phyloP scores from a whole-genome alignment of 1,284 basidiomycete species.

The Tilletia indica region DNA sequence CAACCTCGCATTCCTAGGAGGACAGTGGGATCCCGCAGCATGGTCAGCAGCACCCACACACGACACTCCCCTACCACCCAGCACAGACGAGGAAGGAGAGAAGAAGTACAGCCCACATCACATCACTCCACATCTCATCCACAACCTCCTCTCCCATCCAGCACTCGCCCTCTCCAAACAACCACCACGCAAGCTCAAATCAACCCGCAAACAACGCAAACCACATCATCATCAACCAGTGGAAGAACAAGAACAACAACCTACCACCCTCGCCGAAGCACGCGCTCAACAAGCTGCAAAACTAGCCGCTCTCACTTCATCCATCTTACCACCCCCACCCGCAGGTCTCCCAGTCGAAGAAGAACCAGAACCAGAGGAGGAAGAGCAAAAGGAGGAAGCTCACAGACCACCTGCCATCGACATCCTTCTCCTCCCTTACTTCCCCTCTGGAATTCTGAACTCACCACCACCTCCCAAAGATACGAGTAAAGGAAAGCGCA shows the following conservation, averaged over 20 bases:
- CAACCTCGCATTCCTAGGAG: conserved; percentile 40
- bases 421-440: conserved; percentile 44
- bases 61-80: conserved; percentile 3
- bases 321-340: conserved; percentile 17
- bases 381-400: conserved; percentile 1
- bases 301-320: conserved; percentile 35
- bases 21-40: conserved; percentile 17
- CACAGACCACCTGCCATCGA: conserved; percentile 37
- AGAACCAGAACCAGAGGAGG: conserved; percentile 21
- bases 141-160: conserved; percentile 21
- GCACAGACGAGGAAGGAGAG: not conserved
- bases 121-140: conserved; percentile 11
- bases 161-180: conserved; percentile 21
- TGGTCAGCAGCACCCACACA: conserved; percentile 7
- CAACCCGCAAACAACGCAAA: not conserved
- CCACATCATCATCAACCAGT: not conserved
- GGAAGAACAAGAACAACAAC: conserved; percentile 1
- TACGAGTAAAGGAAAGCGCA: not conserved
- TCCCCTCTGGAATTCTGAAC: conserved; percentile 42
- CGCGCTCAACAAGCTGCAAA: conserved; percentile 21
- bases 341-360: conserved; percentile 21
- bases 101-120: not conserved
- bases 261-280: conserved; percentile 17
- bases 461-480: not conserved
- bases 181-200: conserved; percentile 23